Evolutionary conservation across 2,329 filamentous ascomycete genomes (phyloP).

Genomic region (Intubia oerlemansii): DNA sequence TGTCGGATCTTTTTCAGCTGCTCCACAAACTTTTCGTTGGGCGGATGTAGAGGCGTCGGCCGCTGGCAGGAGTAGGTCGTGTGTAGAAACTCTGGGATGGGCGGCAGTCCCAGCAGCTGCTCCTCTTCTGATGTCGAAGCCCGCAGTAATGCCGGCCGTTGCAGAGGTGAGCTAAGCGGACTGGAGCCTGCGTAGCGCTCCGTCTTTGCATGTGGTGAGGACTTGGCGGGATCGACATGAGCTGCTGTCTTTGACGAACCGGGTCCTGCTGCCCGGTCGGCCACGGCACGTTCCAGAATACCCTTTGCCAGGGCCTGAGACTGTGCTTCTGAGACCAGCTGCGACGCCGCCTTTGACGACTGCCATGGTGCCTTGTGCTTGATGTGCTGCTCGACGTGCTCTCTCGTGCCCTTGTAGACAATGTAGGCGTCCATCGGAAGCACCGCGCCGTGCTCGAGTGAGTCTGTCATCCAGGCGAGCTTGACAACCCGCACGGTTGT

Average conservation of each 20-base stretch:
- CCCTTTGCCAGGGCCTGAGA: neutral
- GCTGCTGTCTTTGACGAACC: neutral
- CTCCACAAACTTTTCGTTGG: constrained; percentile 56
- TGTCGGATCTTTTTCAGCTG: constrained; percentile 55
- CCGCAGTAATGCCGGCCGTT: no score
- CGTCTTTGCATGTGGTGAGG: neutral
- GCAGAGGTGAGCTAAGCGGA: no score
- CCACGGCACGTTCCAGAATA: neutral
- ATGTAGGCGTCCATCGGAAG: constrained; percentile 29
- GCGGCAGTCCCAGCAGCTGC: no score
- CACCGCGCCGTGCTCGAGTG: constrained; percentile 19
- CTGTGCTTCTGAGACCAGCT: neutral
- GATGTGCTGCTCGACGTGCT: neutral
- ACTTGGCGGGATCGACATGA: neutral
- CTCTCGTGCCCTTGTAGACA: constrained; percentile 34
- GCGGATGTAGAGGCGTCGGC: constrained; percentile 43
- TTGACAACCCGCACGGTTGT: constrained; percentile 34
- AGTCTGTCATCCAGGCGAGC: constrained; percentile 35
- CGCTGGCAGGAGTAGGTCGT: constrained; percentile 64
- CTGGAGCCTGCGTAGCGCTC: no score
- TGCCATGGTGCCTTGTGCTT: neutral
- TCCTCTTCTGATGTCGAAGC: neutral
- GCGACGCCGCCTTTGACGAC: no score
- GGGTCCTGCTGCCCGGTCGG: neutral
- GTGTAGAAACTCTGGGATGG: constrained; percentile 44